These are phyloP conservation scores for Tricholoma sp. DNA, from an alignment of 768 basidiomycete species.

Conservation along the genomic window DNA sequence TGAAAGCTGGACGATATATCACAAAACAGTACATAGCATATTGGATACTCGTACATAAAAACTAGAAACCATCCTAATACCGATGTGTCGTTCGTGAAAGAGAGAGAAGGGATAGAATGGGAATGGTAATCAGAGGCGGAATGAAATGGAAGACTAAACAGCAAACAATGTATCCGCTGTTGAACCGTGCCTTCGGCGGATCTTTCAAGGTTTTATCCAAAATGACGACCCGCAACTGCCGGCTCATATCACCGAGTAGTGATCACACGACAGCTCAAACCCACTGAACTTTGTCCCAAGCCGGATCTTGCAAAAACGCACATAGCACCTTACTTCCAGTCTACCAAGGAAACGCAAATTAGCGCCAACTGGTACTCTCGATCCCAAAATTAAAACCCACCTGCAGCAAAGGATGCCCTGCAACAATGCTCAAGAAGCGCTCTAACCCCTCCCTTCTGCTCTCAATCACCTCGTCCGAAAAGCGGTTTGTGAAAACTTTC, in stretches of 20 bases:
- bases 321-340: constrained; percentile 97
- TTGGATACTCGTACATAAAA: background rate
- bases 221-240: no score
- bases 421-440: constrained; percentile 92
- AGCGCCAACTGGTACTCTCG: background rate
- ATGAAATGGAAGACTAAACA: no score
- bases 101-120: no score
- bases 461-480: constrained; percentile 98
- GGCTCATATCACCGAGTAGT: no score
- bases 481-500: constrained; percentile 97
- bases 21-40: background rate
- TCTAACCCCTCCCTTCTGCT: constrained; percentile 87
- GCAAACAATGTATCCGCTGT: no score
- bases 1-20: no score
- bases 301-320: constrained; percentile 91
- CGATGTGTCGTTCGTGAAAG: background rate
- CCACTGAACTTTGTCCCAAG: constrained; percentile 85
- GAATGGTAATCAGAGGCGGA: no score
- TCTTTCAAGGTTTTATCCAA: no score
- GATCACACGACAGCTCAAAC: constrained; percentile 34
- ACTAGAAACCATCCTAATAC: background rate
- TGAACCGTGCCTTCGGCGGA: no score
- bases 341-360: constrained; percentile 30
- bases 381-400: constrained; percentile 34
- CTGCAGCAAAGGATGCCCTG: constrained; percentile 95